Percentiles rank a stretch among this genome's conserved stretches.
Evolutionary conservation across 441 rosid species (phyloP).

Genomic region (Sinapis alba): DNA sequence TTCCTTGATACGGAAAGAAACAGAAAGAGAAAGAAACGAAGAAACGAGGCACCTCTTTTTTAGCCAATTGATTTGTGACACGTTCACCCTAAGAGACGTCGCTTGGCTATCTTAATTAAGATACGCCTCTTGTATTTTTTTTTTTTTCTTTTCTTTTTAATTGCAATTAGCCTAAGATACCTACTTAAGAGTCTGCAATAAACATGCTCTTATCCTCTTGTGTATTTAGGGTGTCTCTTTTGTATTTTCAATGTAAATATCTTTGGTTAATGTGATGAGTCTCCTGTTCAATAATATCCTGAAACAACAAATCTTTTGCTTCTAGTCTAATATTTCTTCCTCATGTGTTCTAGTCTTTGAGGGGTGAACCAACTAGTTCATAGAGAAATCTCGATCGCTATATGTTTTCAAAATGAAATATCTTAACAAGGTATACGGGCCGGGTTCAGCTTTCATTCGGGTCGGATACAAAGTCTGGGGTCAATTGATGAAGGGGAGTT

Average conservation of each 20-base stretch:
- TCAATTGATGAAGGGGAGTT: not conserved
- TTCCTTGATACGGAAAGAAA: too few relatives aligned
- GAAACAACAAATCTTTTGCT: constrained; percentile 15
- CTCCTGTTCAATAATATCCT: constrained; percentile 19
- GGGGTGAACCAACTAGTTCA: not conserved
- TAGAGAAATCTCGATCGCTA: not conserved
- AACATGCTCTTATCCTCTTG: too few relatives aligned
- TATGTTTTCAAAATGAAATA: not conserved
- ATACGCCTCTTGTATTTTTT: too few relatives aligned
- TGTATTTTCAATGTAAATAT: constrained; percentile 34
- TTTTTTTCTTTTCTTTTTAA: too few relatives aligned
- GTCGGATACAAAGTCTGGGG: not conserved
- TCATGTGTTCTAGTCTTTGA: not conserved
- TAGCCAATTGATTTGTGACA: too few relatives aligned
- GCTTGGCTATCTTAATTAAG: too few relatives aligned
- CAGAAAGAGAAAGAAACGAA: too few relatives aligned
- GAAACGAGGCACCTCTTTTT: too few relatives aligned
- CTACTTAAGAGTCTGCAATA: too few relatives aligned
- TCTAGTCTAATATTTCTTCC: not conserved
- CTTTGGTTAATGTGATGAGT: constrained; percentile 29
- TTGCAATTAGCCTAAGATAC: too few relatives aligned
- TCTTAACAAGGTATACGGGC: not conserved
- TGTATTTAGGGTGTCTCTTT: constrained; percentile 18
- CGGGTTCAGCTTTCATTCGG: not conserved
- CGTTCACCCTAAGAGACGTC: too few relatives aligned